phyloP scores from a whole-genome alignment of 352 stramenopile species.

The Globisporangium takayamanum region DNA sequence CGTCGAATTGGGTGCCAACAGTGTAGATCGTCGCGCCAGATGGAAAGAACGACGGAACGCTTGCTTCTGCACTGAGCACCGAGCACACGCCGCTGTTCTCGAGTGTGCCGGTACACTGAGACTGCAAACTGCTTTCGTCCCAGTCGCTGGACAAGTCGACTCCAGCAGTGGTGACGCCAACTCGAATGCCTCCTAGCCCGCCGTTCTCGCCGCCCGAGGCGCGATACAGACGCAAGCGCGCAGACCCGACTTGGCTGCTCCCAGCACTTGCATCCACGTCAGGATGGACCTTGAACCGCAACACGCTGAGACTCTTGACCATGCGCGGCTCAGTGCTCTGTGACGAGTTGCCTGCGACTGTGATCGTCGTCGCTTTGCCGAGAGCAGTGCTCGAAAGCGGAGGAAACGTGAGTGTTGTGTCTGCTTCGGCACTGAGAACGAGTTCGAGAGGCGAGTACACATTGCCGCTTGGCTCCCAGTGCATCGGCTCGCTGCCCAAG shows the following conservation, averaged over 20 bases:
- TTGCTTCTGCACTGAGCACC: constrained; percentile 13
- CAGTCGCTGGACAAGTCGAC: constrained; percentile 19
- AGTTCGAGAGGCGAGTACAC: constrained; percentile 36
- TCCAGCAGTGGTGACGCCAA: constrained; percentile 31
- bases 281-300: constrained; percentile 36
- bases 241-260: constrained; percentile 47
- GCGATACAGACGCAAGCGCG: constrained; percentile 46
- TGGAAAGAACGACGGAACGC: constrained; percentile 31
- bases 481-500: constrained; percentile 48
- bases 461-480: constrained; percentile 41
- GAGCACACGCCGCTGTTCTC: constrained; percentile 18
- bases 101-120: constrained; percentile 5
- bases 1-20: constrained; percentile 17
- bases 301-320: constrained; percentile 25
- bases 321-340: constrained; percentile 23
- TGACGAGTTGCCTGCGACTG: constrained; percentile 40
- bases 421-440: constrained; percentile 23
- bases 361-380: constrained; percentile 20
- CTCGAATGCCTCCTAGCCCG: constrained; percentile 43
- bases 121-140: constrained; percentile 29
- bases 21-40: constrained; percentile 20
- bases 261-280: constrained; percentile 24
- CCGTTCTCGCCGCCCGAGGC: constrained; percentile 56
- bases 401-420: constrained; percentile 42
- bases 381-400: constrained; percentile 1